phyloP scores from a whole-genome alignment of 2,329 filamentous ascomycete genomes.

The Colletotrichum tropicale region DNA sequence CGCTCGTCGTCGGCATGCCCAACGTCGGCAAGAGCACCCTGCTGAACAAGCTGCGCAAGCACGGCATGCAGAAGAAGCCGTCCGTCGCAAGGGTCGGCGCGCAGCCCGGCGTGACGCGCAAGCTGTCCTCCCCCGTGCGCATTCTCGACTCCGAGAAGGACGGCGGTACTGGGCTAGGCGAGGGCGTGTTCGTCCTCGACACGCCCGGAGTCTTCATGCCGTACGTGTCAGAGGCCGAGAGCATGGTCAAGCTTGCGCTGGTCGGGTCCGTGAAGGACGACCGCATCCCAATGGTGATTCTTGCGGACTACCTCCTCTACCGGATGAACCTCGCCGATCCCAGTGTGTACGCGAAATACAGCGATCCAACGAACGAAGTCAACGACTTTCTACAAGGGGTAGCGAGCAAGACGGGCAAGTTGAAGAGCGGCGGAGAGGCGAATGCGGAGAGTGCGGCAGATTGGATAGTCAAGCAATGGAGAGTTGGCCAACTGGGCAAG shows the following conservation, averaged over 20 bases:
- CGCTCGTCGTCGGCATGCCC: constrained; percentile 94
- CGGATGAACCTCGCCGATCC: constrained; percentile 75
- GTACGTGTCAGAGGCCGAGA: constrained; percentile 81
- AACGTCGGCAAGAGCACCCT: constrained; percentile 96
- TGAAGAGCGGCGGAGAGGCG: constrained; percentile 74
- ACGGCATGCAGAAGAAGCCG: constrained; percentile 58
- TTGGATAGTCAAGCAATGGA: constrained; percentile 83
- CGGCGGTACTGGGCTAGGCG: constrained; percentile 36
- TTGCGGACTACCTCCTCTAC: constrained; percentile 91
- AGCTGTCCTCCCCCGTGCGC: constrained; percentile 82
- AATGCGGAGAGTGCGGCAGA: constrained; percentile 76
- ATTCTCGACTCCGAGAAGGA: constrained; percentile 52
- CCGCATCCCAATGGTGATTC: constrained; percentile 75
- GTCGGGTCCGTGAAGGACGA: constrained; percentile 91
- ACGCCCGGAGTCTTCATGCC: constrained; percentile 96
- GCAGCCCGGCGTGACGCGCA: constrained; percentile 88
- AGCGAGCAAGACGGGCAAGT: constrained; percentile 75
- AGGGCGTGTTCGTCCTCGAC: constrained; percentile 84
- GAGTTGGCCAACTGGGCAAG: constrained; percentile 74
- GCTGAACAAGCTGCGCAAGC: constrained; percentile 81
- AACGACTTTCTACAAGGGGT: constrained; percentile 72
- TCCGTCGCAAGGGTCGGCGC: constrained; percentile 85
- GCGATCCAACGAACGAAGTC: constrained; percentile 84
- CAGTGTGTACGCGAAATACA: constrained; percentile 64
- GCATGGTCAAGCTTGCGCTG: constrained; percentile 94